Evolutionary conservation across 257 asterid species (phyloP).

Genomic region (Leonotis leonurus): DNA sequence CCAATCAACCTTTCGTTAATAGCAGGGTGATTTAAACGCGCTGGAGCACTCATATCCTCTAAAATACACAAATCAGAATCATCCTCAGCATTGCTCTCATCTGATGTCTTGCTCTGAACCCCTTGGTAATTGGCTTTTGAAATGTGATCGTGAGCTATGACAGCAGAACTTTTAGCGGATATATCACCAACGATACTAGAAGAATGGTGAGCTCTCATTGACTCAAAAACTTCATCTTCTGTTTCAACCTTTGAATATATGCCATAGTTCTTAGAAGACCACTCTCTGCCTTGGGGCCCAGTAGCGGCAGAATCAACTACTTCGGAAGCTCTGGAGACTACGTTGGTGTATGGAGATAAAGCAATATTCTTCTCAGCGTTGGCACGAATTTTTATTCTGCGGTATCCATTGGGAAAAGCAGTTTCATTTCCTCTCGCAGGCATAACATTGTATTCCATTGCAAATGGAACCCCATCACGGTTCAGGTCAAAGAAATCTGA

Average conservation of each 20-base stretch:
- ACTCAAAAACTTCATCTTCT: constrained; percentile 17
- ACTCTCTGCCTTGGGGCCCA: constrained; percentile 17
- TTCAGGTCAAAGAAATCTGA: constrained; percentile 15
- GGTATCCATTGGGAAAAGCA: constrained; percentile 4
- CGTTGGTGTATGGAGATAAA: constrained; percentile 10
- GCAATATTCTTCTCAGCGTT: constrained; percentile 17
- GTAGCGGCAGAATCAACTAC: constrained; percentile 19
- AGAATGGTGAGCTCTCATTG: constrained; percentile 25
- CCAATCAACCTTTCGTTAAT: constrained; percentile 31
- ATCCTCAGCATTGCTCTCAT: constrained; percentile 32
- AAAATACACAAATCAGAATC: constrained; percentile 65
- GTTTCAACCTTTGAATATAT: constrained; percentile 30
- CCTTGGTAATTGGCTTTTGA: constrained; percentile 33
- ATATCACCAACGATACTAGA: constrained; percentile 20
- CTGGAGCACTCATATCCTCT: constrained; percentile 70
- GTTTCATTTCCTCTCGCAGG: background rate
- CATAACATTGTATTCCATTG: constrained; percentile 7
- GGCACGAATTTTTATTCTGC: constrained; percentile 7
- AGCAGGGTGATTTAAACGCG: constrained; percentile 22
- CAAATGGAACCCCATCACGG: constrained; percentile 24
- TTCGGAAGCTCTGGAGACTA: constrained; percentile 25
- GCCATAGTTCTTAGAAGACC: constrained; percentile 23
- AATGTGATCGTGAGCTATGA: constrained; percentile 23
- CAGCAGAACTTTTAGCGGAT: constrained; percentile 16
- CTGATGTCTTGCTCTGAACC: constrained; percentile 24